These are phyloP conservation scores for Lodderomyces margitis DNA, from an alignment of 1,139 yeast species.

Conservation along the genomic window DNA sequence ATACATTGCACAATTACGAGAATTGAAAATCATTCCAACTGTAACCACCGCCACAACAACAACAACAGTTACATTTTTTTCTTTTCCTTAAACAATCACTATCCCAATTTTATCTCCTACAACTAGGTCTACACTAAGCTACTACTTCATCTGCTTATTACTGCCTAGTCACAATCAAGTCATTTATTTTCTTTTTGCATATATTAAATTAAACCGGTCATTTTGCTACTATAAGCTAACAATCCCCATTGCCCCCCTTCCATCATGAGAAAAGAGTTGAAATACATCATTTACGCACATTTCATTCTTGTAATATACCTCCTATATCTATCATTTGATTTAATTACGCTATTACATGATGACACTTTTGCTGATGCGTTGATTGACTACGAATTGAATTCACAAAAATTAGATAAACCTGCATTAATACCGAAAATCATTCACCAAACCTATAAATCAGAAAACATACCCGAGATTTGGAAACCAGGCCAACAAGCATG, in stretches of 20 bases:
- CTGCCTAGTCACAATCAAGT: background rate
- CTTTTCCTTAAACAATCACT: too few relatives aligned
- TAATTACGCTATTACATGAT: constrained; percentile 73
- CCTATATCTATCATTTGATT: constrained; percentile 65
- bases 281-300: constrained; percentile 59
- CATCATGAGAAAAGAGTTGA: constrained; percentile 58
- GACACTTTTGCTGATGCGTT: constrained; percentile 66
- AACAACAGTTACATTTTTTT: too few relatives aligned
- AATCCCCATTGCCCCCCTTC: background rate
- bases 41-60: too few relatives aligned
- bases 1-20: too few relatives aligned
- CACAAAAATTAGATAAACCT: constrained; percentile 43
- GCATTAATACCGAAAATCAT: constrained; percentile 80
- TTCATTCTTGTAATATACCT: constrained; percentile 52
- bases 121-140: too few relatives aligned
- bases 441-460: constrained; percentile 88
- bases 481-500: constrained; percentile 72
- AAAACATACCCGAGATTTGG: constrained; percentile 80
- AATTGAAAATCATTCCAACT: too few relatives aligned
- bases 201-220: background rate
- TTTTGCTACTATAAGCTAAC: constrained; percentile 1
- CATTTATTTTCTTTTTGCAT: background rate
- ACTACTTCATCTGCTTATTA: too few relatives aligned
- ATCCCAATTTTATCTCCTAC: too few relatives aligned
- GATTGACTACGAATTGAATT: constrained; percentile 55